Percentiles rank a stretch among this genome's conserved stretches.
phyloP scores from a whole-genome alignment of 2,329 filamentous ascomycete genomes.

The Aureobasidium sp. region DNA sequence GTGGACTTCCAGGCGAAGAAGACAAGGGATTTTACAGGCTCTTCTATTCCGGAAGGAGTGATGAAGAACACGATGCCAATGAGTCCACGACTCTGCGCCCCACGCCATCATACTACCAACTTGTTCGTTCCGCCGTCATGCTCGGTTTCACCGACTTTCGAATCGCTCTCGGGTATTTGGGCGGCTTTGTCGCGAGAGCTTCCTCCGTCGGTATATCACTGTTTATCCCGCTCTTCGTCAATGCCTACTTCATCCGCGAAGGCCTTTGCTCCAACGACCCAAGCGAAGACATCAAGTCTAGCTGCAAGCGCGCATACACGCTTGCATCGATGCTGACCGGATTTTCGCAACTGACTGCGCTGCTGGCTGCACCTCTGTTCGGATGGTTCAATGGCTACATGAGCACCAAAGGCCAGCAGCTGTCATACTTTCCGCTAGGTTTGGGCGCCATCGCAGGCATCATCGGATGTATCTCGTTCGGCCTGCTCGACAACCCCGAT shows the following conservation, averaged over 20 bases:
- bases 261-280: conserved; percentile 60
- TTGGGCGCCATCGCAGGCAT: conserved; percentile 65
- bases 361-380: conserved; percentile 78
- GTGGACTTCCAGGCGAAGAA: conserved; percentile 59
- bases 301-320: conserved; percentile 79
- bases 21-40: conserved; percentile 57
- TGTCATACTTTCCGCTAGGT: conserved; percentile 60
- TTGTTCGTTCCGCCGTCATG: conserved; percentile 33
- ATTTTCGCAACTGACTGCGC: conserved; percentile 75
- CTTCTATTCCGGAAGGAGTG: conserved; percentile 20
- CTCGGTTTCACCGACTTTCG: conserved; percentile 67
- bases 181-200: conserved; percentile 87
- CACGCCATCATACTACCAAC: conserved; percentile 47
- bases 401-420: conserved; percentile 36
- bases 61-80: conserved; percentile 15
- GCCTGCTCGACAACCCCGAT: conserved; percentile 68
- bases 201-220: conserved; percentile 92
- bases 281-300: conserved; percentile 62
- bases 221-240: conserved; percentile 88
- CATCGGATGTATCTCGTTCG: conserved; percentile 67
- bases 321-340: conserved; percentile 81
- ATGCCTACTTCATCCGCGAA: conserved; percentile 75
- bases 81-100: conserved; percentile 23
- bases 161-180: conserved; percentile 81
- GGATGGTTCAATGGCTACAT: conserved; percentile 71